Conservation (phyloP, 306 rosid species). For the Cucurbita ficifolia region DNA sequence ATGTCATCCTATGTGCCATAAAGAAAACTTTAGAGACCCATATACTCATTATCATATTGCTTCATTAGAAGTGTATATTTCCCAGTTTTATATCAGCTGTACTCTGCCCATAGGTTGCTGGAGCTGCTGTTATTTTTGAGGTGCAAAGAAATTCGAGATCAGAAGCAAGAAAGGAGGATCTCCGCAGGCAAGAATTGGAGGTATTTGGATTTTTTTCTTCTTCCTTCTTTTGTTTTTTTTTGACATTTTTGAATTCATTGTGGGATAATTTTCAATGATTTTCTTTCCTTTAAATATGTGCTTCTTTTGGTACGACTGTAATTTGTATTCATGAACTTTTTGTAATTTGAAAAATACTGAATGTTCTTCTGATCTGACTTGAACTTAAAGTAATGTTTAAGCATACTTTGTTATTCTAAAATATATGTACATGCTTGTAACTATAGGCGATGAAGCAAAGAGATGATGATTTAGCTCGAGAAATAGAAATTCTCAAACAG, state of each 20-base stretch:
- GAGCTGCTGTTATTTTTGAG: constrained; percentile 32
- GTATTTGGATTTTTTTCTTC: constrained; percentile 1
- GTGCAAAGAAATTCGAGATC: constrained; percentile 40
- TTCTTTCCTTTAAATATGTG: neutral
- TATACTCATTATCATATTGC: neutral
- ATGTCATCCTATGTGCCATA: neutral
- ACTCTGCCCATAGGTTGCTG: constrained; percentile 24
- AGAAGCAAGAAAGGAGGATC: constrained; percentile 41
- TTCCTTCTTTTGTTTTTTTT: neutral
- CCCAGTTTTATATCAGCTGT: neutral
- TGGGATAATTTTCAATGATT: neutral
- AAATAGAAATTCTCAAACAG: constrained; percentile 25
- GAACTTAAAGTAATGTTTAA: neutral
- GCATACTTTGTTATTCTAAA: neutral
- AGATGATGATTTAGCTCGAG: constrained; percentile 27
- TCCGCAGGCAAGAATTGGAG: constrained; percentile 27
- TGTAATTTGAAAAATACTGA: neutral
- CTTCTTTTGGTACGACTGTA: neutral
- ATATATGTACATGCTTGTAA: neutral
- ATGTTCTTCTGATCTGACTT: neutral
- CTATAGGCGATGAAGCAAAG: constrained; percentile 36
- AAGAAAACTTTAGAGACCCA: neutral
- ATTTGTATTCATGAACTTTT: neutral
- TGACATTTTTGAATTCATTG: neutral
- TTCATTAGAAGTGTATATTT: neutral